Percentiles rank a stretch among this genome's conserved stretches.
Conservation (phyloP, 2,329 filamentous ascomycete species). For the Colletotrichum graminicola region DNA sequence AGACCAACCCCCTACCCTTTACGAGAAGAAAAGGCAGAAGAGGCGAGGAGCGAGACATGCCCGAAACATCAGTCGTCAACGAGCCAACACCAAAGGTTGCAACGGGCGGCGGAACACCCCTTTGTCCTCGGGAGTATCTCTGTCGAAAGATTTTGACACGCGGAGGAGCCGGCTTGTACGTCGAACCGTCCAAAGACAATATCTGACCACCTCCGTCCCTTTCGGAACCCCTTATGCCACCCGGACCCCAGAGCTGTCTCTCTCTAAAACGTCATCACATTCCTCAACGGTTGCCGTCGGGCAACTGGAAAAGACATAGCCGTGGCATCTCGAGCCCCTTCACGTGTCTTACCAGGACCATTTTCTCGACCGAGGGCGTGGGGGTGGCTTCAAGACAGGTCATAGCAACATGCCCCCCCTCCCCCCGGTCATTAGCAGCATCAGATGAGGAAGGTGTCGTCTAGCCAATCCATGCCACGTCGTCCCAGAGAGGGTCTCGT, state of each 20-base stretch:
- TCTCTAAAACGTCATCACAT: neutral
- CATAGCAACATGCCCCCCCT: neutral
- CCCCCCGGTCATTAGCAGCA: neutral
- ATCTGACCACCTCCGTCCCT: neutral
- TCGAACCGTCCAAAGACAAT: neutral
- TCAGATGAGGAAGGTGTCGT: neutral
- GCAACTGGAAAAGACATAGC: neutral
- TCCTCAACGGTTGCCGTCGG: neutral
- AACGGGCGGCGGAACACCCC: neutral
- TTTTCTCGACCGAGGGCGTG: neutral
- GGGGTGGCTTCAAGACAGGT: neutral
- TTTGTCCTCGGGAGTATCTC: neutral
- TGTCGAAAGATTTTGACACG: too few relatives aligned
- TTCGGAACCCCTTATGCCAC: too few relatives aligned
- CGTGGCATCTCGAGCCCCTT: neutral
- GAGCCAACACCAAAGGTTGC: neutral
- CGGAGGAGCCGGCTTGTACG: neutral
- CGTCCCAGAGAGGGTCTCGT: neutral
- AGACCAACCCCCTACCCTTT: neutral
- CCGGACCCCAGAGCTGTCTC: neutral
- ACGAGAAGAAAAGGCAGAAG: too few relatives aligned
- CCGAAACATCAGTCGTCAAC: neutral
- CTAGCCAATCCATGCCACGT: neutral
- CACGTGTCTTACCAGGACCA: neutral
- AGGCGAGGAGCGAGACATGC: neutral